Base-by-base conservation (phyloP, 257 asterid species). In the Forsythia viridissima region DNA sequence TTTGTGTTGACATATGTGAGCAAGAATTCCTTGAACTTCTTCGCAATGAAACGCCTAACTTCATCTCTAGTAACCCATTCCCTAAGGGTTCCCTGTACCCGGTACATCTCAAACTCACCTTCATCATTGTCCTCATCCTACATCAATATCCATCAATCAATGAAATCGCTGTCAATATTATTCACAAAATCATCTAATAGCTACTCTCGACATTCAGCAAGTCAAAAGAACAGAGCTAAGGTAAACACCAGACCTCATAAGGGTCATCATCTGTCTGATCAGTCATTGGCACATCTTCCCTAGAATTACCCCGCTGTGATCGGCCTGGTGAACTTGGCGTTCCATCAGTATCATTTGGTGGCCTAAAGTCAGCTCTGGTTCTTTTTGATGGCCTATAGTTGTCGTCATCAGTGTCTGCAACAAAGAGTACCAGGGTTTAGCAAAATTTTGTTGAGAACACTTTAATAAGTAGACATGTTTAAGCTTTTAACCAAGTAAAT, bases 21-120 rank as follows among this genome's bases (percentile, higher is more conserved):
- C 86, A 96, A 84, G 87, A 96, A 96, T 48, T 92, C 96, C 86
- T 89, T 96, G 90, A 96, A 93, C 79, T 92, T 93, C 87, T 87
- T 92, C 8, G 90, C 99, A 78, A 96, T 93, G 89, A 96, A 96
- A 42, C 96, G 94, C 80, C 97, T 88, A 37, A 96, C 97, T 88
- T 96, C 99, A 96, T 96, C 99, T 82, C 99, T 91, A 74, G 99
- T 93, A 76, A 96, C 99, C 99, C 98, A 96, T 84, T 96, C 99
- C 85, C 98, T 90, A 48, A 93, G 92, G 57, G 99, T 92, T 80
- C 99, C 98, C 85, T 93, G 98, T 80, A 96, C 97, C 78, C 89
- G 87, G 82, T 96, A 92, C 97, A 93, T 91, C 72, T 94, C 98
- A 91, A 82, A 85, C 84, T 92, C 98, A 10, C 87, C 94, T 79